These are phyloP conservation scores for Polygonum aviculare DNA, from an alignment of 148 eudicot species.

Conservation along the genomic window DNA sequence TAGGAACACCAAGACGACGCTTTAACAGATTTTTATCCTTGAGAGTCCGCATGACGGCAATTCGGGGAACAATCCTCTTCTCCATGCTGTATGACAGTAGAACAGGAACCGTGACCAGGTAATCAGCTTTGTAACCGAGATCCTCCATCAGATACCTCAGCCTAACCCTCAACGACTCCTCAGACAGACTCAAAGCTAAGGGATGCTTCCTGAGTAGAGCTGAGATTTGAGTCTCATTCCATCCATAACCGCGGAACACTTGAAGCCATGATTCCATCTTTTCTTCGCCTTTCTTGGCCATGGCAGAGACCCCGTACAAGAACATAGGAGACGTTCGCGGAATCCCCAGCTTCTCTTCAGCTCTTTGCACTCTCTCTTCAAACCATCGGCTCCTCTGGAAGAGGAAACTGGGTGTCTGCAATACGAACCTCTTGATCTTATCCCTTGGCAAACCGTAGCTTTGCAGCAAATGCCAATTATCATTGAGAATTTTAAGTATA, in stretches of 20 bases:
- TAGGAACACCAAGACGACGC: neutral
- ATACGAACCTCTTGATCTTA: neutral
- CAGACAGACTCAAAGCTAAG: neutral
- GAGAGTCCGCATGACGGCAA: neutral
- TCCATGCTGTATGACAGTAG: neutral
- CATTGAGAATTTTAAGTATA: neutral
- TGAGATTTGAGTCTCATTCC: neutral
- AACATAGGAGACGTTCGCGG: neutral
- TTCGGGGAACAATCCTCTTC: neutral
- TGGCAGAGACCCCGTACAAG: neutral
- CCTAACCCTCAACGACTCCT: neutral
- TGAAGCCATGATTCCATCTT: neutral
- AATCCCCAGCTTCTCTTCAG: conserved; percentile 1
- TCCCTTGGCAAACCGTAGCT: neutral
- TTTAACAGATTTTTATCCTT: neutral
- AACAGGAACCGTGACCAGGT: neutral
- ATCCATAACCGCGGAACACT: neutral
- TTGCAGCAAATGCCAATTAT: neutral
- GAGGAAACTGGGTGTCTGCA: neutral
- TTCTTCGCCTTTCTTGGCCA: neutral
- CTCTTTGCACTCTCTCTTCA: neutral
- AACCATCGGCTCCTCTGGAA: neutral
- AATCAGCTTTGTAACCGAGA: neutral
- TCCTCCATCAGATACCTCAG: conserved; percentile 5
- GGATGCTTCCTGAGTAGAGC: neutral